phyloP scores from a whole-genome alignment of 441 rosid species.

The Croton laevigatus region DNA sequence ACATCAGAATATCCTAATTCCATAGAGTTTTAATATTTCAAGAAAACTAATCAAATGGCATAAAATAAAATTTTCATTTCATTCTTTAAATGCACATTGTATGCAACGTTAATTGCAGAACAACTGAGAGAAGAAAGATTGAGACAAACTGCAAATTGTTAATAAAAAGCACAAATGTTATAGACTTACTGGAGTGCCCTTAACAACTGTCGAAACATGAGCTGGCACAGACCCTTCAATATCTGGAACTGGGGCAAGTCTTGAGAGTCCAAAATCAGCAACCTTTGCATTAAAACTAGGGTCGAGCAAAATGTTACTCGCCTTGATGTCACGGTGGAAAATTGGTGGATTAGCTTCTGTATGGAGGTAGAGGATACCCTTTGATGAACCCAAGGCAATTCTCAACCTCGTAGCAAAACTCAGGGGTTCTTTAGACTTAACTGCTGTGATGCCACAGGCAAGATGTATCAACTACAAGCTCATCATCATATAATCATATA shows the following conservation, averaged over 20 bases:
- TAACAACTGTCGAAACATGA: constrained; percentile 94
- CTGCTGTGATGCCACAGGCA: constrained; percentile 52
- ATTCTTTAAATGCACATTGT: background rate
- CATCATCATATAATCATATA: constrained; percentile 10
- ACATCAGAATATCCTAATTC: background rate
- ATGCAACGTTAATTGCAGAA: background rate
- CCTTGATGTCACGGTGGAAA: constrained; percentile 94
- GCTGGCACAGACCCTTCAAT: constrained; percentile 63
- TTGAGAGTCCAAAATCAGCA: constrained; percentile 96
- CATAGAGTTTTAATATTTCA: background rate
- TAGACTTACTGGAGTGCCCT: constrained; percentile 85
- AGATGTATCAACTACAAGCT: constrained; percentile 10
- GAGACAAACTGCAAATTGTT: constrained; percentile 3
- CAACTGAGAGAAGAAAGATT: constrained; percentile 8
- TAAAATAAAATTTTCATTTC: background rate
- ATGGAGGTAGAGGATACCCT: constrained; percentile 85
- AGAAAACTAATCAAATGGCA: background rate
- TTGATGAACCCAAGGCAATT: constrained; percentile 76
- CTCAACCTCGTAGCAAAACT: constrained; percentile 69
- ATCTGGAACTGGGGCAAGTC: constrained; percentile 91
- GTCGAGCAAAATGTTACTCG: constrained; percentile 88
- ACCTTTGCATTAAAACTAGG: constrained; percentile 73
- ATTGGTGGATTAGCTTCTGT: constrained; percentile 97
- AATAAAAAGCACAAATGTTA: background rate
- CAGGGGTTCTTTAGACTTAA: constrained; percentile 45